These are phyloP conservation scores for Nissolia schottii DNA, from an alignment of 306 rosid genomes.

Conservation along the genomic window DNA sequence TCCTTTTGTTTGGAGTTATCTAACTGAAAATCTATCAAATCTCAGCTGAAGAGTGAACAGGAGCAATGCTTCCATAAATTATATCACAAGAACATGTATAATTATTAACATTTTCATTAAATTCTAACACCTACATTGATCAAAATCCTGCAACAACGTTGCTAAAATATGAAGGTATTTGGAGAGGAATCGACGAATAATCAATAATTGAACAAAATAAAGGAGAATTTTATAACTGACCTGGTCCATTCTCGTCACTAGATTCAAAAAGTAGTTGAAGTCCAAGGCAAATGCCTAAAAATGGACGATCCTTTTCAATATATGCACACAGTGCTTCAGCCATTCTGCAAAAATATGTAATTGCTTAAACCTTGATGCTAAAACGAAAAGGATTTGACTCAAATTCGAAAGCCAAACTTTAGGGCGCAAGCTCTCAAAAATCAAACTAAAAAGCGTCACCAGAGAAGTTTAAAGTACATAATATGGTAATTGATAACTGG, in stretches of 20 bases:
- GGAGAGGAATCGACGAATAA: background rate
- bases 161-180: background rate
- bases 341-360: conserved; percentile 56
- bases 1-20: background rate
- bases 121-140: background rate
- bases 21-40: background rate
- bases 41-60: background rate
- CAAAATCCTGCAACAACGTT: background rate
- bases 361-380: background rate
- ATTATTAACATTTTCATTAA: background rate
- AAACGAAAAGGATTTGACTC: background rate
- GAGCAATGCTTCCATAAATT: background rate
- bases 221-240: conserved; percentile 38
- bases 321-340: conserved; percentile 82
- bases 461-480: background rate
- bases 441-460: background rate
- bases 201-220: background rate
- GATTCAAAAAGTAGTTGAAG: conserved; percentile 94
- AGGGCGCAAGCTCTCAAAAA: background rate
- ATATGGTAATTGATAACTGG: background rate
- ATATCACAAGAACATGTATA: background rate
- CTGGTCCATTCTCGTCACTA: conserved; percentile 89
- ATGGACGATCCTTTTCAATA: conserved; percentile 79
- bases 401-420: background rate
- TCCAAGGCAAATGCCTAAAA: conserved; percentile 95